Evolutionary conservation across 2,329 filamentous ascomycete genomes (phyloP).

Genomic region (Fusarium austroafricanum): DNA sequence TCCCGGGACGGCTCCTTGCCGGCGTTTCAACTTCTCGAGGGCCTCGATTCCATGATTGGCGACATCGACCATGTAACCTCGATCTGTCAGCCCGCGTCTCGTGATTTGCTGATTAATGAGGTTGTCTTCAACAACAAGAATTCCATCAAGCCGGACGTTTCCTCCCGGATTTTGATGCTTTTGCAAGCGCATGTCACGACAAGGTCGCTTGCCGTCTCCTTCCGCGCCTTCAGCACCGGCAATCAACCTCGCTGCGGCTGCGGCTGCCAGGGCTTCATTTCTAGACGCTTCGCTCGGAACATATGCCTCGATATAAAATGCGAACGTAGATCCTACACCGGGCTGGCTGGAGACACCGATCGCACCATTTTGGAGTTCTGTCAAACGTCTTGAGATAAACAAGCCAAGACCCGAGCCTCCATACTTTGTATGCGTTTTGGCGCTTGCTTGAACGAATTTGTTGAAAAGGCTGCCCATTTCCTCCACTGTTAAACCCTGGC

Average conservation of each 20-base stretch:
- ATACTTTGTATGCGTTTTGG: constrained; percentile 81
- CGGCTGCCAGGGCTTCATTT: constrained; percentile 55
- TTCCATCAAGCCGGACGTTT: constrained; percentile 52
- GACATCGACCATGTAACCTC: constrained; percentile 63
- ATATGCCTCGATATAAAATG: constrained; percentile 76
- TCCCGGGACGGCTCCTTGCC: constrained; percentile 39
- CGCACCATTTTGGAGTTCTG: constrained; percentile 82
- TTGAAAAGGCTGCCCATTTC: constrained; percentile 82
- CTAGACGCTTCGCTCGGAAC: constrained; percentile 55
- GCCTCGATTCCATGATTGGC: constrained; percentile 69
- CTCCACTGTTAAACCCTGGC: constrained; percentile 75
- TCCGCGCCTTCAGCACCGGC: constrained; percentile 40
- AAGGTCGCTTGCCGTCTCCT: constrained; percentile 33
- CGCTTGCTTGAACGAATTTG: constrained; percentile 81
- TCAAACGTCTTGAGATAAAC: constrained; percentile 83
- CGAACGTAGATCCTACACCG: constrained; percentile 79
- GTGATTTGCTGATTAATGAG: constrained; percentile 70
- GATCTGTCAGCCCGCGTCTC: constrained; percentile 61
- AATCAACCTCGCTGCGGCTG: constrained; percentile 50
- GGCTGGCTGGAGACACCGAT: constrained; percentile 78
- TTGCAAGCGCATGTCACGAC: constrained; percentile 40
- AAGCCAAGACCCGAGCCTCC: constrained; percentile 82
- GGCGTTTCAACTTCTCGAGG: constrained; percentile 57
- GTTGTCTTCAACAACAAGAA: constrained; percentile 71
- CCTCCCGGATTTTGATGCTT: constrained; percentile 43